Evolutionary conservation across 495 filamentous ascomycete genomes (phyloP).

Genomic region (Stereocaulon alpinum): DNA sequence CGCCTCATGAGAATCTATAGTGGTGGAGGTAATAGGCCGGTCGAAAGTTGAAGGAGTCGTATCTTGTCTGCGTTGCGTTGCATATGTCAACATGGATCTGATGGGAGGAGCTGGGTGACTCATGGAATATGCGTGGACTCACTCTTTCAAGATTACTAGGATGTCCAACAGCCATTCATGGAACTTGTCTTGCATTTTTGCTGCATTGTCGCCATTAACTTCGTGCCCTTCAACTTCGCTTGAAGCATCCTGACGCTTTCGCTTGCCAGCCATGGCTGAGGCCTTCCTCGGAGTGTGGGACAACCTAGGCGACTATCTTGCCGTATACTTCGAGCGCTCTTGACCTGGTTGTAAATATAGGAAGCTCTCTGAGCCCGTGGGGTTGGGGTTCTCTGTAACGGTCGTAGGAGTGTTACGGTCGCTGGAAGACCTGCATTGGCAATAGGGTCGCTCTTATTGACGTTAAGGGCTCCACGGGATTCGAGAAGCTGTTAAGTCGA

Average conservation of each 20-base stretch:
- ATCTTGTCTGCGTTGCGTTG: slow-evolving; percentile 12
- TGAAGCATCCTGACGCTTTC: slow-evolving; percentile 17
- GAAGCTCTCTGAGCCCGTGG: background rate
- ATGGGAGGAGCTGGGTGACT: background rate
- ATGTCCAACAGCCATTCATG: slow-evolving; percentile 19
- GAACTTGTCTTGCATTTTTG: slow-evolving; percentile 9
- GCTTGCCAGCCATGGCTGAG: slow-evolving; percentile 17
- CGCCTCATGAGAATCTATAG: slow-evolving; percentile 12
- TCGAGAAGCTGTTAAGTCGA: background rate
- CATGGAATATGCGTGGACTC: background rate
- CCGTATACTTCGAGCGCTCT: background rate
- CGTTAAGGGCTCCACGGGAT: background rate
- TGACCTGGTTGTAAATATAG: background rate
- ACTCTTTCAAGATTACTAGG: slow-evolving; percentile 20
- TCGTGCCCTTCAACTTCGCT: slow-evolving; percentile 5
- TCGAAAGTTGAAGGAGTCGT: slow-evolving; percentile 21
- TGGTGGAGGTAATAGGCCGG: slow-evolving; percentile 5
- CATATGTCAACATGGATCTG: background rate
- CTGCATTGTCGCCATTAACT: background rate
- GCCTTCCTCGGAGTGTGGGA: background rate
- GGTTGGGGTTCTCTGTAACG: background rate
- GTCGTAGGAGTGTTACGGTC: background rate
- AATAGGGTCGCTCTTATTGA: background rate
- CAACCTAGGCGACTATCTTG: background rate
- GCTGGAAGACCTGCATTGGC: slow-evolving; percentile 1